Percentiles rank a stretch among this genome's conserved stretches.
Conservation (phyloP, 1,284 basidiomycete genomes). For the Xerocomus nothofagi region DNA sequence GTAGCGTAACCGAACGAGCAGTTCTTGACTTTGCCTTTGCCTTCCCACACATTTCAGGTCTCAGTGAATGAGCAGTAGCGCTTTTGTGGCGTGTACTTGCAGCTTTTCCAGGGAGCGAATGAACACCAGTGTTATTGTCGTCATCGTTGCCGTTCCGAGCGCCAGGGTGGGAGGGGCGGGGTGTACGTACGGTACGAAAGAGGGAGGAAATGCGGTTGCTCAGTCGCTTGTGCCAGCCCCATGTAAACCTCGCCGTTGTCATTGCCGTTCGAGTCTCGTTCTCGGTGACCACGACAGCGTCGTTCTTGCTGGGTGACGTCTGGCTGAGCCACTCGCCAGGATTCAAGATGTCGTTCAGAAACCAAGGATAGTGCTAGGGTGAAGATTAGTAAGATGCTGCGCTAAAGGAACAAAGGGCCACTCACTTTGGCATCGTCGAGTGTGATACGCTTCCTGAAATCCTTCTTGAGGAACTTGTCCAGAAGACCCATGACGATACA, state of each 20-base stretch:
- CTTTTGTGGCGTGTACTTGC: conserved; percentile 25
- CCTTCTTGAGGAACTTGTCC: conserved; percentile 80
- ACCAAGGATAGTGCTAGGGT: conserved; percentile 67
- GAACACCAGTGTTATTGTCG: conserved; percentile 34
- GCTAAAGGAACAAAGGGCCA: conserved; percentile 12
- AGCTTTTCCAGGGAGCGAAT: conserved; percentile 26
- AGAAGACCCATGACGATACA: conserved; percentile 72
- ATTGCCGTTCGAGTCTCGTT: conserved; percentile 82
- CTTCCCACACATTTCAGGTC: conserved; percentile 19
- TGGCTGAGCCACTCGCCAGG: conserved; percentile 77
- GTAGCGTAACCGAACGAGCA: conserved; percentile 16
- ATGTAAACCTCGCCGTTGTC: conserved; percentile 56
- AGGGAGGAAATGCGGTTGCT: conserved; percentile 47
- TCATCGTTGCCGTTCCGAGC: conserved; percentile 28
- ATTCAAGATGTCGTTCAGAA: conserved; percentile 71
- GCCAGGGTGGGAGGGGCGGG: conserved; percentile 38
- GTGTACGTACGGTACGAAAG: conserved; percentile 43
- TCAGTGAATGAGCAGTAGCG: conserved; percentile 7
- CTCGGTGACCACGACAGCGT: conserved; percentile 70
- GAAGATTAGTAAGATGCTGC: conserved; percentile 12
- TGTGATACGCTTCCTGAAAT: conserved; percentile 75
- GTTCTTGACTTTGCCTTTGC: conserved; percentile 22
- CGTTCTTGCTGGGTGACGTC: conserved; percentile 64
- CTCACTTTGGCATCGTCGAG: conserved; percentile 85
- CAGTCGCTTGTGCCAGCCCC: conserved; percentile 50